Percentiles rank a stretch among this genome's conserved stretches.
These are phyloP conservation scores for Cairneyella variabilis DNA, from an alignment of 495 filamentous ascomycete genomes.

Conservation along the genomic window DNA sequence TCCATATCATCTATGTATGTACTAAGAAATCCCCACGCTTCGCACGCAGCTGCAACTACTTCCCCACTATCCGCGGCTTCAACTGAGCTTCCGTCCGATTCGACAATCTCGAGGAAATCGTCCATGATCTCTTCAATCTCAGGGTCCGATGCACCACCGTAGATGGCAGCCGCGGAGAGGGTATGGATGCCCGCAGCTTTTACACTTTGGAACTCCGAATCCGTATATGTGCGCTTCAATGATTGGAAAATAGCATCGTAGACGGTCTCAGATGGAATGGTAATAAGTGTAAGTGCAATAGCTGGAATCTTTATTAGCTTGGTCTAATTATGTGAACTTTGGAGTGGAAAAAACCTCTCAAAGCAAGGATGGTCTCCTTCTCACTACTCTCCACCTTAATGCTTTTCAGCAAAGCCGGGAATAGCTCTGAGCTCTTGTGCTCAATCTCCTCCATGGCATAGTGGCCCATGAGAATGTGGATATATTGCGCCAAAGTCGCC, in stretches of 20 bases:
- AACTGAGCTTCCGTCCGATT: slow-evolving; percentile 75
- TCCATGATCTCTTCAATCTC: slow-evolving; percentile 75
- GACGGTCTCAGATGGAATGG: slow-evolving; percentile 63
- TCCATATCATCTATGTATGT: slow-evolving; percentile 81
- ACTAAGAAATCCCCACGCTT: slow-evolving; percentile 85
- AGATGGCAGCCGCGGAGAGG: slow-evolving; percentile 68
- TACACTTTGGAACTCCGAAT: slow-evolving; percentile 57
- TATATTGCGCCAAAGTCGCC: slow-evolving; percentile 63
- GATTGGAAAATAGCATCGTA: slow-evolving; percentile 60
- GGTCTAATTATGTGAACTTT: background rate
- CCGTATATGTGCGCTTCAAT: slow-evolving; percentile 67
- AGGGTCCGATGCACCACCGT: slow-evolving; percentile 69
- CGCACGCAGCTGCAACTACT: slow-evolving; percentile 79
- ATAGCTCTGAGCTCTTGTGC: slow-evolving; percentile 56
- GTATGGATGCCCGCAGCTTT: slow-evolving; percentile 77
- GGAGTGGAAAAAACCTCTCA: slow-evolving; percentile 40
- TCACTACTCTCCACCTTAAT: slow-evolving; percentile 67
- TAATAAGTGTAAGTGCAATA: slow-evolving; percentile 72
- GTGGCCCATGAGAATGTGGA: slow-evolving; percentile 67
- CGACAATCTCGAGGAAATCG: slow-evolving; percentile 79
- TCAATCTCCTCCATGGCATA: slow-evolving; percentile 67
- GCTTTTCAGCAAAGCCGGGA: slow-evolving; percentile 67
- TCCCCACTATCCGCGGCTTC: slow-evolving; percentile 68
- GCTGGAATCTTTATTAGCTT: slow-evolving; percentile 35
- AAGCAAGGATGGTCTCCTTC: slow-evolving; percentile 67